Evolutionary conservation across 805 yeast genomes (phyloP).

Genomic region (Blastobotrys muscicola): DNA sequence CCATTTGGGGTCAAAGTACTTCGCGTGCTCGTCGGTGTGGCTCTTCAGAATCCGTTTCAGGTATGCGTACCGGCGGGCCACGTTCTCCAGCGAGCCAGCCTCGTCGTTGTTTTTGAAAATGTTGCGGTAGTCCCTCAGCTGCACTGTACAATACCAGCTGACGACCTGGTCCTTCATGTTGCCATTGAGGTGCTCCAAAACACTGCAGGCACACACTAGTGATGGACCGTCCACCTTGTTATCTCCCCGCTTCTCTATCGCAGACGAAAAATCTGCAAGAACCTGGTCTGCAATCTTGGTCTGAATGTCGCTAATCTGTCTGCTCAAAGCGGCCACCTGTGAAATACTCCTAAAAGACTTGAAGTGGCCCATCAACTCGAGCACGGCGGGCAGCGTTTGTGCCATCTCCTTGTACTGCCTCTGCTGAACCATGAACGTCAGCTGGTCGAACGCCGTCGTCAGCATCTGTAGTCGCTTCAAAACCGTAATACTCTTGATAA

Average conservation of each 20-base stretch:
- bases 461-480: constrained; percentile 82
- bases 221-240: constrained; percentile 29
- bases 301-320: constrained; percentile 50
- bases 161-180: constrained; percentile 50
- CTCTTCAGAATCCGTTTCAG: constrained; percentile 60
- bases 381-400: constrained; percentile 57
- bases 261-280: constrained; percentile 52
- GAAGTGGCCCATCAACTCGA: constrained; percentile 63
- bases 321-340: constrained; percentile 60
- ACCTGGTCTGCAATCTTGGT: constrained; percentile 57
- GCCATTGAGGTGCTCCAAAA: constrained; percentile 47
- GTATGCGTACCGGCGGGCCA: constrained; percentile 71
- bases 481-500: constrained; percentile 77
- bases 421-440: constrained; percentile 38
- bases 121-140: constrained; percentile 61
- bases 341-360: constrained; percentile 75
- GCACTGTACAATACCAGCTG: constrained; percentile 62
- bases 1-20: constrained; percentile 66
- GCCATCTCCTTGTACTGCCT: constrained; percentile 46
- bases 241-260: constrained; percentile 19
- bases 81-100: constrained; percentile 88
- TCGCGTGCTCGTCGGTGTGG: constrained; percentile 42
- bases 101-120: constrained; percentile 79
- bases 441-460: constrained; percentile 58
- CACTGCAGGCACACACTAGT: constrained; percentile 53